A percentile compares a stretch with the other conserved stretches of the same genome.
phyloP scores from a whole-genome alignment of 164 flowering plant genomes.

The Chimonanthus praecox region DNA sequence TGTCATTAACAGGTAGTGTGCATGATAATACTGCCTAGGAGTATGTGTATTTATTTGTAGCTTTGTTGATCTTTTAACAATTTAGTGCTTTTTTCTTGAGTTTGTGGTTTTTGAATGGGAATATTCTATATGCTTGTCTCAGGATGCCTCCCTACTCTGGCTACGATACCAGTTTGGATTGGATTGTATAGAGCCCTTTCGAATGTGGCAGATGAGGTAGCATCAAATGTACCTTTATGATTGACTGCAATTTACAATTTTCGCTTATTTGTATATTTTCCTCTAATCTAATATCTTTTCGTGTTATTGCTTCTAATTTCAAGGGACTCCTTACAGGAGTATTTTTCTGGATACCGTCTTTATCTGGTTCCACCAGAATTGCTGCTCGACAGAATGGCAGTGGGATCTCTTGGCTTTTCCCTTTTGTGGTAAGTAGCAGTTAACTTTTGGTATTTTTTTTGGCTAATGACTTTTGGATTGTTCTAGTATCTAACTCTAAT shows the following conservation, averaged over 20 bases:
- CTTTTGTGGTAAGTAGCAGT: constrained; percentile 61
- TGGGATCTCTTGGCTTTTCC: constrained; percentile 96
- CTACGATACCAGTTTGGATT: constrained; percentile 97
- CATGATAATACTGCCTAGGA: no score
- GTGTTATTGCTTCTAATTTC: constrained; percentile 8
- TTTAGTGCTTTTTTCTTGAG: no score
- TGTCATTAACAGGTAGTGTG: no score
- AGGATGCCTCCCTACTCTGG: constrained; percentile 98
- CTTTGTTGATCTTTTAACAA: no score
- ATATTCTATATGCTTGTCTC: constrained; percentile 3
- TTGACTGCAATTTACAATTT: neutral
- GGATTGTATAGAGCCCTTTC: constrained; percentile 96
- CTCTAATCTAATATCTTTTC: neutral
- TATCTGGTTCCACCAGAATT: constrained; percentile 95
- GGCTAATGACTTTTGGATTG: neutral
- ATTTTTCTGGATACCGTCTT: constrained; percentile 98
- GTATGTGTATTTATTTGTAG: no score
- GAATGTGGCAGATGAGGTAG: constrained; percentile 95
- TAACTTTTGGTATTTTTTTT: no score
- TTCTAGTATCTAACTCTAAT: neutral
- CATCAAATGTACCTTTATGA: neutral
- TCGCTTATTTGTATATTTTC: neutral
- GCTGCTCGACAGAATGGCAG: constrained; percentile 84
- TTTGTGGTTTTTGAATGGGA: no score
- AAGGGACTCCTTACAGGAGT: constrained; percentile 97